Evolutionary conservation across 2,329 filamentous ascomycete genomes (phyloP), one percentile per base, ranked within the genome.

Genomic region (Teratosphaeria nubilosa): DNA sequence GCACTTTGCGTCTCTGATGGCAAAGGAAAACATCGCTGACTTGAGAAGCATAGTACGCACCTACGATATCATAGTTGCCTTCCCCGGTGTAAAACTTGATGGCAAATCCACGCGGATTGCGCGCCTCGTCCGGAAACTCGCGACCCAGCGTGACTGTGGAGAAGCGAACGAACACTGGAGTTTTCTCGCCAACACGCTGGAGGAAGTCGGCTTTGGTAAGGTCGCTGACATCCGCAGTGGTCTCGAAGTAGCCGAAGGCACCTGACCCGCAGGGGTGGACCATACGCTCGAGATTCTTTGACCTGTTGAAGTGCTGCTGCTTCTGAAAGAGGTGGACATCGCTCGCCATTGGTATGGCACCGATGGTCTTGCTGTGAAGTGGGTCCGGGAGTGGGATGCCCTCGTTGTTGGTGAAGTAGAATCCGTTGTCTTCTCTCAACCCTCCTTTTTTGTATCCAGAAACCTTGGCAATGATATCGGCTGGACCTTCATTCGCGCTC

Each of bases 401-500:
- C 59, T 82, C 79, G 55, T 81, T 81, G 64, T 78, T 80, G 52
- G 79, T 82, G 64, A 81, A 81, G 67, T 81, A 82, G 0, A 74
- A 64, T 0, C 72, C 75, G 59, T 81, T 77, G 60, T 82, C 80
- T 20, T 72, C 72, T 14, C 77, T 69, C 64, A 77, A 79, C 6
- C 78, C 77, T 10, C 74, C 76, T 5, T 70, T 62, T 1, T 73
- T 70, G 14, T 75, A 69, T 13, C 80, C 79, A 1, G 78, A 77
- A 0, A 82, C 73, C 65, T 80, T 80, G 2, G 75, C 76, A 51
- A 77, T 77, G 45, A 80, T 78, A 60, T 78, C 76, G 22, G 77
- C 78, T 10, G 80, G 78, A 0, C 79, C 79, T 58, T 81, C 77
- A 58, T 82, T 81, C 53, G 77, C 72, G 54, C 71, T 73, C 66